A percentile compares a stretch with the other conserved stretches of the same genome.
These are phyloP conservation scores for Penicillium olsonii DNA, from an alignment of 2,329 filamentous ascomycete genomes.

Conservation along the genomic window DNA sequence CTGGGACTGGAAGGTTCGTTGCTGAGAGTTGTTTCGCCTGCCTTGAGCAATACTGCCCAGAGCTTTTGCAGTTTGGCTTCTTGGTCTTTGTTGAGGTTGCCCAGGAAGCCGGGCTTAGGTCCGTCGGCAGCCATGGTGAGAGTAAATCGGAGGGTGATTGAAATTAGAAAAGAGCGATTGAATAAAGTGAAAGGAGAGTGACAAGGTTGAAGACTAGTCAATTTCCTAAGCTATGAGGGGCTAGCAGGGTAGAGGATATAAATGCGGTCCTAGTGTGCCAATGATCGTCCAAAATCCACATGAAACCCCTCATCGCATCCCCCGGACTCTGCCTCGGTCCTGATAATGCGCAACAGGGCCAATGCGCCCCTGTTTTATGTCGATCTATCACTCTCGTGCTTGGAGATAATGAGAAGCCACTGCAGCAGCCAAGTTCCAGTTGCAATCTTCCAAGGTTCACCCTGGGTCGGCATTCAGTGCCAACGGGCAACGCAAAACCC, in stretches of 20 bases:
- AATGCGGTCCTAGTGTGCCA: neutral
- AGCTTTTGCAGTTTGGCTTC: slow-evolving; percentile 83
- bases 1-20: slow-evolving; percentile 44
- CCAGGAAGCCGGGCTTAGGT: slow-evolving; percentile 64
- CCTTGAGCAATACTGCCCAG: slow-evolving; percentile 73
- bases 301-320: slow-evolving; percentile 20
- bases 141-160: neutral
- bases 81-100: slow-evolving; percentile 81
- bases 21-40: slow-evolving; percentile 65
- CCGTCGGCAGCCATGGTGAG: slow-evolving; percentile 19
- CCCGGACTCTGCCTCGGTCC: slow-evolving; percentile 18
- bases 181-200: neutral
- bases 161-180: neutral
- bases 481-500: too few species aligned
- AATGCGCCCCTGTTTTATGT: neutral
- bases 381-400: neutral
- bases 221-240: neutral
- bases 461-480: too few species aligned
- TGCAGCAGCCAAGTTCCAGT: slow-evolving; percentile 7
- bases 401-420: slow-evolving; percentile 5
- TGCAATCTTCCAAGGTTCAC: too few species aligned
- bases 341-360: slow-evolving; percentile 3
- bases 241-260: slow-evolving; percentile 10
- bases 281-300: slow-evolving; percentile 21
- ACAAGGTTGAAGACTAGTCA: neutral